Conservation (phyloP, 805 yeast genomes). For the Candida pini region DNA sequence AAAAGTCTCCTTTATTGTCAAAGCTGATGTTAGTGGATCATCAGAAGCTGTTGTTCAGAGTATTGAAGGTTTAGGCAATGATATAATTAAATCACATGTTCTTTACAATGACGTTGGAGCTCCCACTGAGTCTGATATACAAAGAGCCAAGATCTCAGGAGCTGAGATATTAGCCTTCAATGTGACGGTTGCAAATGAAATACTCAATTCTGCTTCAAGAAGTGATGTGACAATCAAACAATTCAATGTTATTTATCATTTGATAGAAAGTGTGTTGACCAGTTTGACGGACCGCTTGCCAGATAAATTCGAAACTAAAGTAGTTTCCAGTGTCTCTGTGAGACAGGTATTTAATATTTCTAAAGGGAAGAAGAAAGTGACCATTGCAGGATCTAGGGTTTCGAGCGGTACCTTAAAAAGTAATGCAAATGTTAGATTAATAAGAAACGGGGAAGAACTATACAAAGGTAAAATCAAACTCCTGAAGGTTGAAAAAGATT, state of each 20-base stretch:
- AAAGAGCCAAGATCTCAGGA: slow-evolving; percentile 60
- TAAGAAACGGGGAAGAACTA: slow-evolving; percentile 42
- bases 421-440: slow-evolving; percentile 37
- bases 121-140: slow-evolving; percentile 61
- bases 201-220: slow-evolving; percentile 50
- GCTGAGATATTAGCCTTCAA: slow-evolving; percentile 81
- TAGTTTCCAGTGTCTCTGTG: slow-evolving; percentile 60
- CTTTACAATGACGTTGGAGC: slow-evolving; percentile 74
- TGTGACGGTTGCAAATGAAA: slow-evolving; percentile 58
- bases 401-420: slow-evolving; percentile 60
- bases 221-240: slow-evolving; percentile 53
- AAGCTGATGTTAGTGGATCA: slow-evolving; percentile 92
- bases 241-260: slow-evolving; percentile 78
- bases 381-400: slow-evolving; percentile 87
- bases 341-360: slow-evolving; percentile 69
- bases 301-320: slow-evolving; percentile 63
- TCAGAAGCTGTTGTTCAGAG: slow-evolving; percentile 89
- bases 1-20: slow-evolving; percentile 60
- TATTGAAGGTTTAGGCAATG: slow-evolving; percentile 77
- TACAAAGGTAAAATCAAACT: slow-evolving; percentile 49
- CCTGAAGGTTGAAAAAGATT: slow-evolving; percentile 78
- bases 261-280: slow-evolving; percentile 77
- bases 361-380: slow-evolving; percentile 46
- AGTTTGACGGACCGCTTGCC: slow-evolving; percentile 54
- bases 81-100: slow-evolving; percentile 69